Evolutionary conservation across 768 basidiomycete genomes (phyloP), one percentile per base, ranked within the genome.

Genomic region (Trametes cubensis): DNA sequence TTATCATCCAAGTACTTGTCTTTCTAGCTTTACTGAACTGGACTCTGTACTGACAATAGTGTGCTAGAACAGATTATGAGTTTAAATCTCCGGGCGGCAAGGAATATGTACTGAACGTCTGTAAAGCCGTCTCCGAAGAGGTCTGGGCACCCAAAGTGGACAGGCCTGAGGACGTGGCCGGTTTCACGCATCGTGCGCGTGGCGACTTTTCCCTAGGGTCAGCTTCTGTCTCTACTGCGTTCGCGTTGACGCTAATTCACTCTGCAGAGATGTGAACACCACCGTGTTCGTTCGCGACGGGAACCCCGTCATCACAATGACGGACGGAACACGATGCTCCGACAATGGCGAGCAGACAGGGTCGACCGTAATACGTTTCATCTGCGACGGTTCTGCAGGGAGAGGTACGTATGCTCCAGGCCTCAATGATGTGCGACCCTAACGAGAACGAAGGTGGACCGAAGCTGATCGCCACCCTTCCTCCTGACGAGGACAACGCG

Each of bases 161-260:
- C 21, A 74, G 81, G 23, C 72, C 79, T 17, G 77, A 76, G 18
- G 78, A 87, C 44, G 81, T 92, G 20, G 90, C 79, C 5, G 90
- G 81, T 1, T 82, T 89, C 62, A 80, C 87, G 41, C 81, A 83
- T 42, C 79, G 79, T 51, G 83, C 75, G 49, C 88, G 83, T 60
- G 83, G 87, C 0, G 86, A 90, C 72, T 86, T 92, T 73, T 84
- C 85, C 7, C 80, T 92, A 39, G 91, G 91, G 90, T 89, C 66
- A 54, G 78, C 44, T 14, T 2, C 18, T 38, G 10, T 39, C 13
- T n/a, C 20, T 23, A 17, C 15, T 8, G 6, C 18, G 18, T 15
- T 14, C 34, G 39, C 40, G 47, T 45, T 17, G 39, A 28, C 21
- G 13, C 17, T 47, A 21, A 56, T 42, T n/a, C 41, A 39, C 40